These are phyloP conservation scores for Xylariales sp. DNA, from an alignment of 2,329 filamentous ascomycete species.

Conservation along the genomic window DNA sequence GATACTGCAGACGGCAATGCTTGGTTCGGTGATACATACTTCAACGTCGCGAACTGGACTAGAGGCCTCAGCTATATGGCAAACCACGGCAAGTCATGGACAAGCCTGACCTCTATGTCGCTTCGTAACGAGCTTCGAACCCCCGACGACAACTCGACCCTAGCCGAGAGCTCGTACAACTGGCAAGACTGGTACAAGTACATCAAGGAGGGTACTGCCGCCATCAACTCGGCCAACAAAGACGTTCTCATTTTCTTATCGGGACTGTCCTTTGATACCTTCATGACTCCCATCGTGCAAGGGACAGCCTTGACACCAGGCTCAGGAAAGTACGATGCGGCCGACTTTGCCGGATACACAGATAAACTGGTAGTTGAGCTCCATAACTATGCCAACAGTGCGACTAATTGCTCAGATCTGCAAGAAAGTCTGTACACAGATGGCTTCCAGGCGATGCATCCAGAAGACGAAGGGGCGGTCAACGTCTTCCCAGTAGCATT, in stretches of 20 bases:
- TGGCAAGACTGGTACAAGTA: slow-evolving; percentile 53
- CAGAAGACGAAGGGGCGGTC: slow-evolving; percentile 27
- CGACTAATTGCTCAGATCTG: slow-evolving; percentile 42
- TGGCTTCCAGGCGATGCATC: slow-evolving; percentile 49
- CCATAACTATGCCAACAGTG: slow-evolving; percentile 55
- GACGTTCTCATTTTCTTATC: slow-evolving; percentile 54
- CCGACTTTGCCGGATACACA: slow-evolving; percentile 43
- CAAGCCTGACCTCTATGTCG: slow-evolving; percentile 42
- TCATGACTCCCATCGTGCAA: slow-evolving; percentile 44
- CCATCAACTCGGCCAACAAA: slow-evolving; percentile 47
- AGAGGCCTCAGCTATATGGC: slow-evolving; percentile 58
- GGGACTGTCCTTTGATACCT: slow-evolving; percentile 53
- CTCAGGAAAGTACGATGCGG: slow-evolving; percentile 35
- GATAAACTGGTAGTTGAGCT: slow-evolving; percentile 57
- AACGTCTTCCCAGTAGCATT: slow-evolving; percentile 46
- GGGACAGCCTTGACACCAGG: slow-evolving; percentile 44
- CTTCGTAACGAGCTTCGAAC: slow-evolving; percentile 51
- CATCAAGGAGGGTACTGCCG: slow-evolving; percentile 41
- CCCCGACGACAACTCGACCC: slow-evolving; percentile 31
- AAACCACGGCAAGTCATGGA: slow-evolving; percentile 45
- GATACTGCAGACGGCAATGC: slow-evolving; percentile 48
- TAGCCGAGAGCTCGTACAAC: slow-evolving; percentile 40
- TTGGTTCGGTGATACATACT: slow-evolving; percentile 59
- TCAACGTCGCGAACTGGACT: slow-evolving; percentile 54
- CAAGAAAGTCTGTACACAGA: slow-evolving; percentile 41